phyloP scores from a whole-genome alignment of 768 basidiomycete genomes.

The Tricholomella constricta region DNA sequence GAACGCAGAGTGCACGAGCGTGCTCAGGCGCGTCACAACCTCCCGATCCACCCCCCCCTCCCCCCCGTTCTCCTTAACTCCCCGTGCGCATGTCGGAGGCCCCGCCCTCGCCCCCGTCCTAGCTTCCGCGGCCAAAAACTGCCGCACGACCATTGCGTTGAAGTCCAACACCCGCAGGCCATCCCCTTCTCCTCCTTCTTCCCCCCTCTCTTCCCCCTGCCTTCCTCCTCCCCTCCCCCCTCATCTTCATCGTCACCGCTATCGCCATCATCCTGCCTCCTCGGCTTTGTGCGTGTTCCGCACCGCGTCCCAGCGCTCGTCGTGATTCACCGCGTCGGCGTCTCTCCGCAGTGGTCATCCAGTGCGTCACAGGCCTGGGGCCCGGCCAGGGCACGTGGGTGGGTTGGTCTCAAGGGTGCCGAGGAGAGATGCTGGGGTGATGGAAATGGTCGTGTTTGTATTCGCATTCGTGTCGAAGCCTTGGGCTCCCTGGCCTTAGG shows the following conservation, averaged over 20 bases:
- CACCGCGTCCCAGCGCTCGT: conserved; percentile 24
- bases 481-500: too few relatives aligned
- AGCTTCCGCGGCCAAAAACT: background rate
- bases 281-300: conserved; percentile 5
- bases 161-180: conserved; percentile 9
- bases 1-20: conserved; percentile 16
- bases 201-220: too few relatives aligned
- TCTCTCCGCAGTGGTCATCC: conserved; percentile 12
- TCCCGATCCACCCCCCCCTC: background rate
- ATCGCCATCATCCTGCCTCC: background rate
- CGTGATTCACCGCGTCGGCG: conserved; percentile 22
- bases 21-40: background rate
- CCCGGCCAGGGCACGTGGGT: conserved; percentile 10
- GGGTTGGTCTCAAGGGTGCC: too few relatives aligned
- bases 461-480: too few relatives aligned
- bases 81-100: background rate
- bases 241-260: too few relatives aligned
- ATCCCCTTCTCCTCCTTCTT: background rate
- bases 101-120: too few relatives aligned
- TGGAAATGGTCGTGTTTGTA: too few relatives aligned
- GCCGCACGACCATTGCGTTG: conserved; percentile 1
- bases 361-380: conserved; percentile 17
- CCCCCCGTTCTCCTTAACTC: too few relatives aligned
- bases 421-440: too few relatives aligned
- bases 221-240: too few relatives aligned